phyloP scores from a whole-genome alignment of 2,329 filamentous ascomycete genomes.

The Exophiala dermatitidis region DNA sequence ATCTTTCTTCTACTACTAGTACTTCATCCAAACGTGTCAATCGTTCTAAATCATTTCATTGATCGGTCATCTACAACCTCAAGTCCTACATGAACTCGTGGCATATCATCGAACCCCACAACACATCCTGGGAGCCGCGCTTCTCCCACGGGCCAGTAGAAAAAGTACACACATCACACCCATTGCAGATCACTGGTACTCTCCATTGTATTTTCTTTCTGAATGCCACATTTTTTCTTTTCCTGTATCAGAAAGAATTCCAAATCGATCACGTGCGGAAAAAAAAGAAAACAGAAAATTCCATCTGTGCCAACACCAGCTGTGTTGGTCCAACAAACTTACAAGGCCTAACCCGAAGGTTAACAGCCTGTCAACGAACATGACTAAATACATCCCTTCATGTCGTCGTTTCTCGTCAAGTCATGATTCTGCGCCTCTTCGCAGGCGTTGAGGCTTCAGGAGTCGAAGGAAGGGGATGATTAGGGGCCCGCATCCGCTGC shows the following conservation, averaged over 20 bases:
- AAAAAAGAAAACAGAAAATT: not conserved
- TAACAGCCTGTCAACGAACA: slow-evolving; percentile 4
- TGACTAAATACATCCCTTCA: slow-evolving; percentile 8
- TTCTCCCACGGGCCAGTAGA: too few species aligned
- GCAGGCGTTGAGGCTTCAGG: slow-evolving; percentile 21
- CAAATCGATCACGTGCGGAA: not conserved
- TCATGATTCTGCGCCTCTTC: slow-evolving; percentile 22
- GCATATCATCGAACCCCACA: not conserved
- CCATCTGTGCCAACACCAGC: slow-evolving; percentile 6
- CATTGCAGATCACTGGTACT: too few species aligned
- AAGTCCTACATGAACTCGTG: not conserved
- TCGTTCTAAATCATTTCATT: too few species aligned
- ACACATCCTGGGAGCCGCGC: too few species aligned
- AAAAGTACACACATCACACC: too few species aligned
- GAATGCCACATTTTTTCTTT: too few species aligned
- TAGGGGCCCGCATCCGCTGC: slow-evolving; percentile 25
- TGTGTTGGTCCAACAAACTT: slow-evolving; percentile 9
- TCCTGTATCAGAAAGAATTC: too few species aligned
- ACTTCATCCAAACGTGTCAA: too few species aligned
- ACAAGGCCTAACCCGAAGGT: slow-evolving; percentile 13
- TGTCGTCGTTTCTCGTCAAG: slow-evolving; percentile 21
- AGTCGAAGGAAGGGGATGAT: slow-evolving; percentile 12
- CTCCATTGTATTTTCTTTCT: too few species aligned
- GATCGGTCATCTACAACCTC: too few species aligned
- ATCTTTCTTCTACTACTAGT: not conserved